phyloP scores from a whole-genome alignment of 345 rosid species.

The Gossypium anomalum region DNA sequence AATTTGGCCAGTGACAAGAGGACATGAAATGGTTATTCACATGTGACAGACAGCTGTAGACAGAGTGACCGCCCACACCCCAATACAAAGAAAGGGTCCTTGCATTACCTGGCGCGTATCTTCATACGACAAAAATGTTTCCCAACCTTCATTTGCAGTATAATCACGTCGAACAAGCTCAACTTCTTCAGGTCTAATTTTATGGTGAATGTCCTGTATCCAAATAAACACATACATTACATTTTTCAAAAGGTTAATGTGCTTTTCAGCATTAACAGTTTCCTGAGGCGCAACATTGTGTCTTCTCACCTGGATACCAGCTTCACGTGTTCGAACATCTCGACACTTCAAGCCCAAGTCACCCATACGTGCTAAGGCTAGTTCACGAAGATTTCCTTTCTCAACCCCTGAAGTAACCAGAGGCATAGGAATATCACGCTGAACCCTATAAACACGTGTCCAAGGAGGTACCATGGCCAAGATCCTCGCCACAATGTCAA shows the following conservation, averaged over 20 bases:
- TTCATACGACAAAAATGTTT: slow-evolving; percentile 93
- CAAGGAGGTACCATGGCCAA: slow-evolving; percentile 99
- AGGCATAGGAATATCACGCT: slow-evolving; percentile 98
- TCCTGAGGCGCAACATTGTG: neutral
- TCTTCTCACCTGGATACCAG: slow-evolving; percentile 80
- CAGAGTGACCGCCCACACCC: neutral
- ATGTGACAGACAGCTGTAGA: neutral
- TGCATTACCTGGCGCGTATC: slow-evolving; percentile 81
- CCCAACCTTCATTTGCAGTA: slow-evolving; percentile 98
- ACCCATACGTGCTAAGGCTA: slow-evolving; percentile 95
- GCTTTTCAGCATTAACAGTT: neutral
- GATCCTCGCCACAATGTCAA: slow-evolving; percentile 93
- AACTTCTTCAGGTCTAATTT: slow-evolving; percentile 94
- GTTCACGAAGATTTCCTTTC: slow-evolving; percentile 97
- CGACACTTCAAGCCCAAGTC: slow-evolving; percentile 95
- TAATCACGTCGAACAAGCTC: slow-evolving; percentile 99
- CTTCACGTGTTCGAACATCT: slow-evolving; percentile 97
- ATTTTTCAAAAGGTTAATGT: slow-evolving; percentile 7
- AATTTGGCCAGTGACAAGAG: slow-evolving; percentile 6
- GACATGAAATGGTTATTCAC: neutral
- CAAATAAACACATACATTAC: slow-evolving; percentile 17
- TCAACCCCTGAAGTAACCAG: slow-evolving; percentile 98
- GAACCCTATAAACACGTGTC: slow-evolving; percentile 99
- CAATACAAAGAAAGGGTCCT: neutral
- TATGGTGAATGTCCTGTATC: slow-evolving; percentile 85